Evolutionary conservation across 768 basidiomycete genomes (phyloP).

Genomic region (Suillus subalutaceus): DNA sequence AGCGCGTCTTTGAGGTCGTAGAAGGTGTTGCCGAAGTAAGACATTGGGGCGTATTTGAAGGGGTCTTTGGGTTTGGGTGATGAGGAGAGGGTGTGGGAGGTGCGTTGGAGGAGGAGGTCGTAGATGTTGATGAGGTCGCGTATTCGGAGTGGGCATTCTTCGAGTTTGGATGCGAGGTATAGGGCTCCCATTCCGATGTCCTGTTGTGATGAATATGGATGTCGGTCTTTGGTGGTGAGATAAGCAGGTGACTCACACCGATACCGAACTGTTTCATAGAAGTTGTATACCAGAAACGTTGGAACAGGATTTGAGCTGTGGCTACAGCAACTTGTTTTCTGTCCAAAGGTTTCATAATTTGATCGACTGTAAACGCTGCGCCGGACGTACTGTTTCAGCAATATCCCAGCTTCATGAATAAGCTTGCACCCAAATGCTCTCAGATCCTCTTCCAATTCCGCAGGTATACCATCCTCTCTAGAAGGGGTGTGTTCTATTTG

Average conservation of each 20-base stretch:
- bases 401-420: conserved; percentile 91
- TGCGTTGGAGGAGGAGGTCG: conserved; percentile 83
- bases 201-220: conserved; percentile 39
- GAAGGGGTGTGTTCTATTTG: conserved; percentile 87
- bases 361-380: not conserved
- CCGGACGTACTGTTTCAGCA: conserved; percentile 79
- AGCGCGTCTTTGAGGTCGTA: conserved; percentile 95
- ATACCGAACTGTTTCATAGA: conserved; percentile 96
- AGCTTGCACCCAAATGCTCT: conserved; percentile 91
- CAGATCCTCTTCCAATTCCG: conserved; percentile 84
- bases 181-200: conserved; percentile 90
- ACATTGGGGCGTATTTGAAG: conserved; percentile 82
- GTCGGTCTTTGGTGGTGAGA: conserved; percentile 2
- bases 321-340: conserved; percentile 98
- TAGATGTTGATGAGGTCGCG: conserved; percentile 95
- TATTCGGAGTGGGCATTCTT: conserved; percentile 90
- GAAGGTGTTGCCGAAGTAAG: conserved; percentile 85
- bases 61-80: conserved; percentile 31
- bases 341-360: conserved; percentile 10
- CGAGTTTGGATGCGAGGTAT: conserved; percentile 87
- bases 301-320: conserved; percentile 94
- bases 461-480: conserved; percentile 76
- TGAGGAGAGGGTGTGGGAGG: conserved; percentile 48
- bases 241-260: conserved; percentile 57
- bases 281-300: conserved; percentile 94